A percentile compares a stretch with the other conserved stretches of the same genome.
phyloP scores from a whole-genome alignment of 2,329 filamentous ascomycete species.

The Hypoxylon sp. region DNA sequence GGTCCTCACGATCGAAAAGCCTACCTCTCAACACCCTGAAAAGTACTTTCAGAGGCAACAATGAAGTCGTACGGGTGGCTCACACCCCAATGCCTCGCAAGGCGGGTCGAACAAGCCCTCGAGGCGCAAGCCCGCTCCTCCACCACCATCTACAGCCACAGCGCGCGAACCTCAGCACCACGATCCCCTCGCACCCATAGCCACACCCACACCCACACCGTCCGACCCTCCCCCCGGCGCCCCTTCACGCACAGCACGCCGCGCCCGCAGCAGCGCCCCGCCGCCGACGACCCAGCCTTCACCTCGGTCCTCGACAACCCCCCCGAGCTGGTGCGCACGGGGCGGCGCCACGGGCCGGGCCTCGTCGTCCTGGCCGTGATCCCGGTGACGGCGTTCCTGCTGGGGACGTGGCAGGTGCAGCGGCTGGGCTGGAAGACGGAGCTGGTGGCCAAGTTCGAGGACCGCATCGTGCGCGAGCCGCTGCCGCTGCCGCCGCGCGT shows the following conservation, averaged over 20 bases:
- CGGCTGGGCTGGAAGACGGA: constrained; percentile 95
- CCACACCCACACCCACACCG: neutral
- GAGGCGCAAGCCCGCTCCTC: constrained; percentile 42
- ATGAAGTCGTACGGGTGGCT: constrained; percentile 47
- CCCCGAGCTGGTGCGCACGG: constrained; percentile 80
- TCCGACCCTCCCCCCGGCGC: constrained; percentile 24
- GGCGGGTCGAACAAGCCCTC: constrained; percentile 46
- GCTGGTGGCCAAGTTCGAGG: constrained; percentile 89
- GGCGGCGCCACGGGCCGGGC: constrained; percentile 80
- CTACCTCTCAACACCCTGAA: neutral
- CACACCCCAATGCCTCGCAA: constrained; percentile 44
- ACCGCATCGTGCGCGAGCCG: constrained; percentile 86
- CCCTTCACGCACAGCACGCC: constrained; percentile 50
- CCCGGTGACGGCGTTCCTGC: constrained; percentile 87
- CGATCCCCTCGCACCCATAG: constrained; percentile 6
- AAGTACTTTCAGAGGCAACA: neutral
- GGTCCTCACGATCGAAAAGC: neutral
- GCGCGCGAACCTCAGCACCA: constrained; percentile 14
- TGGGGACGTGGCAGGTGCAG: constrained; percentile 96
- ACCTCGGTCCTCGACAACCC: constrained; percentile 89
- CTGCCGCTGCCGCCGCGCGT: constrained; percentile 86
- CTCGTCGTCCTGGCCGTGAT: constrained; percentile 88
- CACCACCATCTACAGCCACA: constrained; percentile 12
- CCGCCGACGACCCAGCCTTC: constrained; percentile 82
- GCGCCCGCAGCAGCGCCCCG: constrained; percentile 56